Percentiles rank a stretch among this genome's conserved stretches.
phyloP scores from a whole-genome alignment of 768 basidiomycete species.

The Cantharellus cinnabarinus region DNA sequence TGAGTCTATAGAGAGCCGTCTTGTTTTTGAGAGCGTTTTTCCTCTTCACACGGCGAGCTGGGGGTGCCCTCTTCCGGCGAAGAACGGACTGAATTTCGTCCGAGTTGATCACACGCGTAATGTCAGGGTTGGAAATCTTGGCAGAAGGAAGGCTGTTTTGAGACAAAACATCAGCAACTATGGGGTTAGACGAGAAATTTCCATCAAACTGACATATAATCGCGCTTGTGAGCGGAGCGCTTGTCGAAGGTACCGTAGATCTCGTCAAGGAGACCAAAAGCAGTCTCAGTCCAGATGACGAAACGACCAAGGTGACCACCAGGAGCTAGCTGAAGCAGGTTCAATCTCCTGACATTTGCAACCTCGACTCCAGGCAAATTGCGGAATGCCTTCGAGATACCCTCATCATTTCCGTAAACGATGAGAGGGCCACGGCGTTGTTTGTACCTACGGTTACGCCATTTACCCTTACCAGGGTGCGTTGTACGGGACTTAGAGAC shows the following conservation, averaged over 20 bases:
- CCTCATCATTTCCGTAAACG: conserved; percentile 93
- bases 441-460: conserved; percentile 89
- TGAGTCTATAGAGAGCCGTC: conserved; percentile 86
- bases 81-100: conserved; percentile 94
- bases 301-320: conserved; percentile 99
- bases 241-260: conserved; percentile 92
- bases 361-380: conserved; percentile 97
- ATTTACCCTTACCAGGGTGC: conserved; percentile 91
- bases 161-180: too few species aligned
- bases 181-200: not conserved
- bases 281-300: conserved; percentile 96
- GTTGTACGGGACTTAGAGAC: conserved; percentile 94
- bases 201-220: conserved; percentile 42
- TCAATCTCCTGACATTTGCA: conserved; percentile 80
- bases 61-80: conserved; percentile 24
- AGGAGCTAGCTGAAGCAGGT: conserved; percentile 96
- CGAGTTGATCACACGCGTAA: conserved; percentile 95
- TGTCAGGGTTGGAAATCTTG: conserved; percentile 93
- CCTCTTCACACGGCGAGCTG: conserved; percentile 76
- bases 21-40: conserved; percentile 96
- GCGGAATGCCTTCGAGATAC: conserved; percentile 95
- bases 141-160: conserved; percentile 61
- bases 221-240: conserved; percentile 69
- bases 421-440: conserved; percentile 94
- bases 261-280: conserved; percentile 81